Percentiles rank a stretch among this genome's conserved stretches.
Conservation (phyloP, 208 protist species). For the Leishmania braziliensis region DNA sequence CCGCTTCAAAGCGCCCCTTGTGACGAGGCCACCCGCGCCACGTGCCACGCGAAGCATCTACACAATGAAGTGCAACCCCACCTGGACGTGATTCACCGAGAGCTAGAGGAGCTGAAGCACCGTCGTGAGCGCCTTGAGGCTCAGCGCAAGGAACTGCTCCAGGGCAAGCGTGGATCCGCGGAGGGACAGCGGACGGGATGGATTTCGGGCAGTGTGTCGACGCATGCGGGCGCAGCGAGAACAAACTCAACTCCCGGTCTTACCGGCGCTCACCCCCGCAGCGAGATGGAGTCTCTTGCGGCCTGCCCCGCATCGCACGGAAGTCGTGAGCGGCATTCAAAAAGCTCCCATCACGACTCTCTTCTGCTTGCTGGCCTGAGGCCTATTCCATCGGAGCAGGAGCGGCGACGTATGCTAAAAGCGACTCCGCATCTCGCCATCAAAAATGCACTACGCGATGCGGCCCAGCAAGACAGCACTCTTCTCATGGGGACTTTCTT, state of each 20-base stretch:
- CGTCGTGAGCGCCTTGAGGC: constrained; percentile 57
- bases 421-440: constrained; percentile 47
- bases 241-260: constrained; percentile 9
- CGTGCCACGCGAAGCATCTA: not conserved
- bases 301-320: not conserved
- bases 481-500: constrained; percentile 65
- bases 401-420: constrained; percentile 34
- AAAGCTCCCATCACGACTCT: not conserved
- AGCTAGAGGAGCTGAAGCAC: constrained; percentile 54
- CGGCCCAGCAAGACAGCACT: constrained; percentile 54
- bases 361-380: constrained; percentile 4
- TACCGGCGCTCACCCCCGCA: not conserved
- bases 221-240: not conserved
- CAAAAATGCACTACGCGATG: constrained; percentile 56
- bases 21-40: not conserved
- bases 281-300: constrained; percentile 5
- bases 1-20: not conserved
- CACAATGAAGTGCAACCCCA: constrained; percentile 2
- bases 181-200: not conserved
- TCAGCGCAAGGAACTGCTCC: constrained; percentile 49
- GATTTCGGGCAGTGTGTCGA: not conserved
- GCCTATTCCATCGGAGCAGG: constrained; percentile 36
- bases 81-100: constrained; percentile 51
- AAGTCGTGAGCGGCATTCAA: not conserved
- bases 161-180: constrained; percentile 13